A percentile compares a stretch with the other conserved stretches of the same genome.
These are phyloP conservation scores for Sodiomyces alkalinus DNA, from an alignment of 2,329 filamentous ascomycete genomes.

Conservation along the genomic window DNA sequence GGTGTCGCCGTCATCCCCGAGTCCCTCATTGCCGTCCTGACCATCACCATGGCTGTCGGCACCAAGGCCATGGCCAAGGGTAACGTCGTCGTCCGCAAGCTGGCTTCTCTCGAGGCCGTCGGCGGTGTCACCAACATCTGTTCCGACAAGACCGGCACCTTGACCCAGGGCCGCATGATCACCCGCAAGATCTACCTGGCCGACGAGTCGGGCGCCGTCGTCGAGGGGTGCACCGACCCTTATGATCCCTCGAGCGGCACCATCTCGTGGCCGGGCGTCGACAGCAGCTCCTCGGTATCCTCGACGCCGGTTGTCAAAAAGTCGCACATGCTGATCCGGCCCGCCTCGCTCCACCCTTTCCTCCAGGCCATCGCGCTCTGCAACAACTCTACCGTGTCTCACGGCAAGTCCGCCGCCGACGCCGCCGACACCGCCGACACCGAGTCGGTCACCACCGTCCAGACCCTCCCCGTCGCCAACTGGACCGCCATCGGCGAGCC, in stretches of 20 bases:
- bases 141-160: conserved; percentile 55
- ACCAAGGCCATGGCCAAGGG: conserved; percentile 49
- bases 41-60: conserved; percentile 55
- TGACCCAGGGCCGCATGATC: conserved; percentile 53
- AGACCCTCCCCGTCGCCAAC: conserved; percentile 17
- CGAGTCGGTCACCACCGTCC: conserved; percentile 29
- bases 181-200: conserved; percentile 46
- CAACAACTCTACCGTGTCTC: conserved; percentile 39
- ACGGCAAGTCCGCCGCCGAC: conserved; percentile 22
- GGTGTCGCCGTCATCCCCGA: conserved; percentile 51
- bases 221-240: conserved; percentile 40
- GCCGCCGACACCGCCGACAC: conserved; percentile 30
- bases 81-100: conserved; percentile 50
- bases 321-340: conserved; percentile 11
- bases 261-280: conserved; percentile 26
- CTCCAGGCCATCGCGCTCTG: conserved; percentile 43
- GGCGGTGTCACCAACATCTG: conserved; percentile 57
- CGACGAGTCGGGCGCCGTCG: conserved; percentile 32
- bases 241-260: conserved; percentile 45
- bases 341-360: conserved; percentile 26
- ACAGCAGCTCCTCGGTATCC: conserved; percentile 17
- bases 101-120: conserved; percentile 50
- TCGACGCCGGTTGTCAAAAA: conserved; percentile 12
- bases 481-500: conserved; percentile 52
- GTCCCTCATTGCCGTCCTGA: conserved; percentile 53